Evolutionary conservation across 306 rosid genomes (phyloP), one percentile per base, ranked within the genome.

Genomic region (Crotalaria pallida): DNA sequence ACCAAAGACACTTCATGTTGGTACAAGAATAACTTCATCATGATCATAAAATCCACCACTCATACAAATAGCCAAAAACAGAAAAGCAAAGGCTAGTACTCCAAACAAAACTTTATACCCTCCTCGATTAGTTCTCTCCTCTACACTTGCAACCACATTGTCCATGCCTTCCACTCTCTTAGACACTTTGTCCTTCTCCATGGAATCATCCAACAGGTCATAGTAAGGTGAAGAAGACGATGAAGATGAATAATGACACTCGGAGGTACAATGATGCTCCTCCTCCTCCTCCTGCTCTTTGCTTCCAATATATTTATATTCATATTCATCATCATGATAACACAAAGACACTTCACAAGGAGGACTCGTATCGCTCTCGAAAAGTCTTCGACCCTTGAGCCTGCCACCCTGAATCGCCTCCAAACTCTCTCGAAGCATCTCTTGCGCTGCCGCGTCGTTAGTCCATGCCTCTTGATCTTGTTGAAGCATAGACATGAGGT

Each of bases 401-500:
- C 63, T 65, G 2, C 87, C 84, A 7, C 76, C 65, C 65, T 73
- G 73, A 18, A 80, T 69, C 22, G 77, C 78, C 3, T 43, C 80
- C 15, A 68, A 60, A 40, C 80, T 57, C 50, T 82, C 89, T 58
- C 70, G 36, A 22, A 24, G 41, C 0, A 71, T 74, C 75, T 85
- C 82, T 48, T 58, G 68, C 44, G 43, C 73, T 1, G 67, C 83
- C 45, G 67, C 27, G 19, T 79, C 78, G 15, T 65, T 40, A 24
- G 53, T 72, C 66, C 74, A 53, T 9, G 36, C 36, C 44, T 38
- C n/a, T 8, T 23, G 12, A 5, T 11, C 27, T 5, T 60, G 55
- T 63, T 86, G 91, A 76, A 84, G 80, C 24, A 83, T 74, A 45
- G 86, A 74, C 82, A 86, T 77, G 80, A 84, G 85, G 26, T 67